Base-by-base conservation (phyloP, 2,329 filamentous ascomycete species). In the Ceratocystis variospora region DNA sequence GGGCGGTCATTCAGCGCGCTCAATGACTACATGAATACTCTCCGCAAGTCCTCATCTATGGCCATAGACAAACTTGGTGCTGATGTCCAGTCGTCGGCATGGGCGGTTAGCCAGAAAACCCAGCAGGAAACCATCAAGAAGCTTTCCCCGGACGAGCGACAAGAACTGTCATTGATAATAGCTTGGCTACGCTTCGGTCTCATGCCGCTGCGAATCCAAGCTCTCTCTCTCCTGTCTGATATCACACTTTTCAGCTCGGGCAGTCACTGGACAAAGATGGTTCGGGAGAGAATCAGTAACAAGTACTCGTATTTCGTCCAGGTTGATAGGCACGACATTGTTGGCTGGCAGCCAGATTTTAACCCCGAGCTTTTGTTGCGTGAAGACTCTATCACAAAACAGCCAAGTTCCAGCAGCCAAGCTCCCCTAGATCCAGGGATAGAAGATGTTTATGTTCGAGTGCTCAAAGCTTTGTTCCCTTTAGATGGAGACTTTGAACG, bases 101-200 rank as follows among this genome's bases (percentile, higher is more conserved):
- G 48, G 48, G 48, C 48, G 12, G 48, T 53, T 2, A 53, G 48
- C 19, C 48, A 53, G 48, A 6, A 53, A 25, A 25, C 48, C 12
- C 48, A 53, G 12, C 48, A 53, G 19, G 48, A 53, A 17, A 15
- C 12, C 12, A 25, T 17, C 7, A 53, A 53, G 48, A n/a, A 64
- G 22, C 45, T 64, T n/a, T 50, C 62, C 22, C 7, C 31, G 0
- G 45, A 64, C 33, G 62, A 64, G 17, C 44, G 25, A 15, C 45
- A 28, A n/a, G 62, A 64, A n/a, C 19, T 64, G 15, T 64, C 44
- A 8, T 64, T 64, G 22, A 64, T 64, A 15, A 15, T 64, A 22
- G 25, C 62, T 10, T 64, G 62, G 62, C 45, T 64, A 17, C 46
- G 37, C 6, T 19, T 64, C 10, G 62, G 62, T n/a, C 53, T 64